Percentiles rank a stretch among this genome's conserved stretches.
phyloP scores from a whole-genome alignment of 768 basidiomycete species.

The Pleurotus platypus region DNA sequence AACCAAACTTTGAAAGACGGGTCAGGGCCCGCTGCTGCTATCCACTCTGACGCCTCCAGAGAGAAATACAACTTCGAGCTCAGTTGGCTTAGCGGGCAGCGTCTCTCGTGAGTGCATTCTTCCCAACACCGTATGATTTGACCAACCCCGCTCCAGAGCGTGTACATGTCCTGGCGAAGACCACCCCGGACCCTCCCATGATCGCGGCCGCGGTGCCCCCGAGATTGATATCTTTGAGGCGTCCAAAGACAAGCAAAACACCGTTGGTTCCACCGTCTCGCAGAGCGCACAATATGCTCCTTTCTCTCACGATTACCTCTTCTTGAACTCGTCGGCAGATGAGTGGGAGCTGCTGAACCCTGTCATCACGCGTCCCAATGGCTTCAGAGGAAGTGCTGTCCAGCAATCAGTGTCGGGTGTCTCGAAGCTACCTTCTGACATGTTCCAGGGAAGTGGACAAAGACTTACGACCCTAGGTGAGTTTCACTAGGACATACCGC shows the following conservation, averaged over 20 bases:
- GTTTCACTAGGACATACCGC: conserved; percentile 9
- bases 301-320: conserved; percentile 40
- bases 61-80: conserved; percentile 54
- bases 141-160: conserved; percentile 34
- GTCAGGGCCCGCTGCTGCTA: conserved; percentile 59
- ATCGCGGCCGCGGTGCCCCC: conserved; percentile 65
- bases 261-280: conserved; percentile 56
- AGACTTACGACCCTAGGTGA: conserved; percentile 46
- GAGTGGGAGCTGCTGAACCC: conserved; percentile 31
- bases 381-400: conserved; percentile 49
- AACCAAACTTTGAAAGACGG: conserved; percentile 60
- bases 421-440: conserved; percentile 42
- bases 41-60: conserved; percentile 45
- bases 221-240: conserved; percentile 86
- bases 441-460: conserved; percentile 56
- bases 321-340: conserved; percentile 26
- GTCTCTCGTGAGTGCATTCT: conserved; percentile 51
- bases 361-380: conserved; percentile 29
- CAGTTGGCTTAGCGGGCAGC: conserved; percentile 76
- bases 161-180: conserved; percentile 76
- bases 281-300: conserved; percentile 74
- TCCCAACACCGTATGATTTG: not conserved
- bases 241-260: conserved; percentile 52
- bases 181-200: conserved; percentile 65
- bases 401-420: conserved; percentile 56